Base-by-base conservation (phyloP, 257 asterid species). In the Gentiana straminea region DNA sequence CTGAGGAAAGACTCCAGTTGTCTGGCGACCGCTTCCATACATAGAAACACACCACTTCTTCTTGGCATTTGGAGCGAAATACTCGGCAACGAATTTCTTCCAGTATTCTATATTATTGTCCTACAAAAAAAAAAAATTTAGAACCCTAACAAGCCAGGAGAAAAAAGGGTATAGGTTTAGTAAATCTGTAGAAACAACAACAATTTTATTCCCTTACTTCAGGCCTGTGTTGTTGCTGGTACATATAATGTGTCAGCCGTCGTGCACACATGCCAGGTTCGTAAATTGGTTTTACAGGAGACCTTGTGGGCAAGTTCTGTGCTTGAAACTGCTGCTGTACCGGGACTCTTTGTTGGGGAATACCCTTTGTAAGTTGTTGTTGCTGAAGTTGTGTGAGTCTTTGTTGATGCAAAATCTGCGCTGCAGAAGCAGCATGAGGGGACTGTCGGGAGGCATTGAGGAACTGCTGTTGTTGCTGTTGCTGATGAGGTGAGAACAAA, bases 251-350 rank as follows among this genome's bases (percentile, higher is more conserved):
- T 1, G 95, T 87, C 66, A 91, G 77, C 76, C 98, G 78, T 4
- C 95, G 79, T 44, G 98, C 98, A 69, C 98, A 81, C 93, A 79
- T 91, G 60, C 98, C 98, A 36, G 98, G 98, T 79, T 91, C 98
- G 60, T 91, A 91, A 4, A 77, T 78, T 3, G 95, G 84, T 65
- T 83, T 91, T 35, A 49, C 74, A 9, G 94, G 83, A 59, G 95
- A 55, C 66, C 95, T 81, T 46, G 59, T 44, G 13, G 88, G 74
- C 66, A 79, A 57, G 70, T 67, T 91, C 73, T 82, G 96, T 24
- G 70, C 60, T 71, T 72, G 96, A 64, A 76, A 79, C 71, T 83
- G 97, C 2, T 72, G 71, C 54, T 77, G 94, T 8, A 76, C 51
- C 0, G 78, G 81, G n/a, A 84, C 67, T 57, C 94, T 83, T 68